phyloP scores from a whole-genome alignment of 2,329 filamentous ascomycete genomes.

The Penicillium fuscoglaucum region DNA sequence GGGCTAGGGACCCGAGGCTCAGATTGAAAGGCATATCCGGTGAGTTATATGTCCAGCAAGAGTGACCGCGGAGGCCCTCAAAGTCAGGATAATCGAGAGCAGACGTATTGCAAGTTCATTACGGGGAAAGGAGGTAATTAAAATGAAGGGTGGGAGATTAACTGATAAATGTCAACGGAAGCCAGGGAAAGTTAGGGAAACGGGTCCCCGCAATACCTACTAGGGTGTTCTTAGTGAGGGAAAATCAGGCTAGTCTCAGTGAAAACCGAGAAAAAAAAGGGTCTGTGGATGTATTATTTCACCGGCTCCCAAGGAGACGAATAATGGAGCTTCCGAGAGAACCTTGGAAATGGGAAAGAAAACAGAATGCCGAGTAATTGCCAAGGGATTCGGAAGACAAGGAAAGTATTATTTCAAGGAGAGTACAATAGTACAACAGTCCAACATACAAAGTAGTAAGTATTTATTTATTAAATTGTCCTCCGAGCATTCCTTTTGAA shows the following conservation, averaged over 20 bases:
- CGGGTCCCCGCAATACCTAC: conserved; percentile 23
- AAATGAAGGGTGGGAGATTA: not conserved
- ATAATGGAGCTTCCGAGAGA: not conserved
- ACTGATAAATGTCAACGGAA: conserved; percentile 2
- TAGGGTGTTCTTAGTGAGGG: conserved; percentile 11
- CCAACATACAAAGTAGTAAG: too few relatives aligned
- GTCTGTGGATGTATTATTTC: not conserved
- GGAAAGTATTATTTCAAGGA: not conserved
- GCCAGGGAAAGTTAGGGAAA: conserved; percentile 13
- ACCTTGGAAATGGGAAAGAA: not conserved
- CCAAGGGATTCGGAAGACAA: not conserved
- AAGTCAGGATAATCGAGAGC: conserved; percentile 18
- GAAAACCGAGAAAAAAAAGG: not conserved
- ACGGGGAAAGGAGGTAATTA: conserved; percentile 1
- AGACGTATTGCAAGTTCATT: conserved; percentile 30
- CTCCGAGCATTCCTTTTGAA: not conserved
- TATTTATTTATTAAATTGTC: too few relatives aligned
- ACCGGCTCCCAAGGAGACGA: not conserved
- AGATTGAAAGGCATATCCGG: conserved; percentile 23
- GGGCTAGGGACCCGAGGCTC: conserved; percentile 1
- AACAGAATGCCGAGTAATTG: not conserved
- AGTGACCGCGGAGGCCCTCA: conserved; percentile 29
- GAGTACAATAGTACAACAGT: not conserved
- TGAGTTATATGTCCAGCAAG: conserved; percentile 6
- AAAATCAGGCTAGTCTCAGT: conserved; percentile 1